Evolutionary conservation across 2,329 filamentous ascomycete genomes (phyloP), one percentile per base, ranked within the genome.

Genomic region (Cladosporium sp.): DNA sequence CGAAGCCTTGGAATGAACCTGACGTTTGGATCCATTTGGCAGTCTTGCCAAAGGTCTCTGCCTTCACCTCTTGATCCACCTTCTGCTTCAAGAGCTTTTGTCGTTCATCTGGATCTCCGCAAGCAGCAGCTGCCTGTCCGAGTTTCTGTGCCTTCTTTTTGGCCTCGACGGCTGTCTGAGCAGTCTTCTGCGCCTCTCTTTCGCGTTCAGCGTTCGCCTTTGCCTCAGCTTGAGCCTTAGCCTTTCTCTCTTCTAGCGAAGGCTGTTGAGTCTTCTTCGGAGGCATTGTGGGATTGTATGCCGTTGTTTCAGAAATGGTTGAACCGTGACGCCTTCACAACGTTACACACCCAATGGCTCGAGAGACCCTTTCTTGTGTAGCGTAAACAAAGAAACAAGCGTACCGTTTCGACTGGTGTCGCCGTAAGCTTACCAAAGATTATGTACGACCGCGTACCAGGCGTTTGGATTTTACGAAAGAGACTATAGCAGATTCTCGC

Each of bases 61-160:
- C 72, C 36, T 71, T 71, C 38, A 75, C 68, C 38, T 74, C 65
- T 57, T 73, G 71, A 52, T 74, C 66, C 8, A 76, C 65, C 18
- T 74, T 72, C 63, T 75, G 55, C 28, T 76, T 72, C 30, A 76
- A 65, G n/a, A 76, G 66, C 59, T 75, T 72, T 51, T 76, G 74
- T 21, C 75, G 65, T 54, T 76, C 74, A 14, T 75, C 71, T 0
- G 75, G 72, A 59, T 76, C 75, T 21, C 68, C 74, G 24, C 73
- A 72, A 14, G 68, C 73, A 34, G 70, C 66, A 21, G 74, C 74
- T 12, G 74, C 74, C 52, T 74, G 60, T 14, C 67, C 71, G 18
- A 74, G 71, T 32, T 75, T 68, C 18, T 71, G 65, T 5, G 75
- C 73, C 60, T 75, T 68, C 38, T 73, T 69, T 54, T 73, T 69